Conservation (phyloP, 495 filamentous ascomycete genomes). For the Penicillium odoratum region DNA sequence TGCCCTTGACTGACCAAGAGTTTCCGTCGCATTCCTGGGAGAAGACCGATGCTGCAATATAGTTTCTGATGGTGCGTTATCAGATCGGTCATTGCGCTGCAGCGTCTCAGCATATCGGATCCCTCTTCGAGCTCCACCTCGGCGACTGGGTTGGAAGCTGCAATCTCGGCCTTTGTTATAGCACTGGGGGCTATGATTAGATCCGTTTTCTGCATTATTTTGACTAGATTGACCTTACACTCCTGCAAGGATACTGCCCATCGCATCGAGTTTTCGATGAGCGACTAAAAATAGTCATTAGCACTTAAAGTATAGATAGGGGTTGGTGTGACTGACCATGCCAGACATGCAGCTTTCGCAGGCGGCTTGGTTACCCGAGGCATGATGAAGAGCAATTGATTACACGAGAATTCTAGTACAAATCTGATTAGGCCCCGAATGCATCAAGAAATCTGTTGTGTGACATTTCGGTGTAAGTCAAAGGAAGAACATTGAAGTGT, state of each 20-base stretch:
- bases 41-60: neutral
- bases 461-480: neutral
- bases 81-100: slow-evolving; percentile 4
- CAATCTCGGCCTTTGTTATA: slow-evolving; percentile 42
- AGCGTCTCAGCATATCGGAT: slow-evolving; percentile 17
- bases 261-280: slow-evolving; percentile 54
- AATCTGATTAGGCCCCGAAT: neutral
- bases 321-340: slow-evolving; percentile 39
- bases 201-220: neutral
- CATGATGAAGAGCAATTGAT: neutral
- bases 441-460: neutral
- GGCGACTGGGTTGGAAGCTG: slow-evolving; percentile 49
- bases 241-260: slow-evolving; percentile 45
- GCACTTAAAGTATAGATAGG: neutral
- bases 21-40: slow-evolving; percentile 9
- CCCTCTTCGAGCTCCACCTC: slow-evolving; percentile 47
- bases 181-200: slow-evolving; percentile 31
- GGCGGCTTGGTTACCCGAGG: slow-evolving; percentile 31
- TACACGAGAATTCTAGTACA: neutral
- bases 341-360: slow-evolving; percentile 54
- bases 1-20: slow-evolving; percentile 11
- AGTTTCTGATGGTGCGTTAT: neutral
- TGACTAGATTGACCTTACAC: slow-evolving; percentile 10
- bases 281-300: slow-evolving; percentile 33
- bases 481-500: neutral